These are phyloP conservation scores for Lentinula edodes DNA, from an alignment of 768 basidiomycete genomes.

Conservation along the genomic window DNA sequence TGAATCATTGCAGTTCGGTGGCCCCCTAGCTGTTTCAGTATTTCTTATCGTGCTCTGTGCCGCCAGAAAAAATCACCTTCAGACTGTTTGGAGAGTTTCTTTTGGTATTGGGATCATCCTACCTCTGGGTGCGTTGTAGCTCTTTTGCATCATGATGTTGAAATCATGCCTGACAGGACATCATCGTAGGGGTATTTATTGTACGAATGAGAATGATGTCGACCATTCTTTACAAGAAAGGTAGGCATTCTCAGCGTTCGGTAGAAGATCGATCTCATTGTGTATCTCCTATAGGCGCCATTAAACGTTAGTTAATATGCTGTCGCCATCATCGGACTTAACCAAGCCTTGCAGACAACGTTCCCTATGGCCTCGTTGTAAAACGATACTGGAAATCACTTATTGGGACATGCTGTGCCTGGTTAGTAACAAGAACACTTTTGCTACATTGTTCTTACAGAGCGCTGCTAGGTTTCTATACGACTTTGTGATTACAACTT, in stretches of 20 bases:
- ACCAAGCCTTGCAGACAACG: conserved; percentile 13
- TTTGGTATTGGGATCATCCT: conserved; percentile 60
- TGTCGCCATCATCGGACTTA: background rate
- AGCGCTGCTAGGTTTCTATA: conserved; percentile 52
- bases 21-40: conserved; percentile 59
- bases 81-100: conserved; percentile 64
- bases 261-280: background rate
- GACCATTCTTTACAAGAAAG: conserved; percentile 54
- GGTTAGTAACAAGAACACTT: conserved; percentile 30
- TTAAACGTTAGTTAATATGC: conserved; percentile 41
- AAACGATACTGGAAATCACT: conserved; percentile 63
- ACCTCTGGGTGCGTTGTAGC: conserved; percentile 32
- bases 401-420: conserved; percentile 70
- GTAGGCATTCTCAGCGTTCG: conserved; percentile 8
- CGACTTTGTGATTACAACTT: conserved; percentile 43
- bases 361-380: conserved; percentile 57
- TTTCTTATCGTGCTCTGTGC: conserved; percentile 67
- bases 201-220: conserved; percentile 73
- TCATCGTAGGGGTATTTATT: conserved; percentile 46
- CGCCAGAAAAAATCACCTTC: conserved; percentile 54
- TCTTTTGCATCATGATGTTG: background rate
- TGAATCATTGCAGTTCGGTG: conserved; percentile 43
- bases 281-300: conserved; percentile 28
- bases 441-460: background rate
- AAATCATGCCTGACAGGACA: background rate